phyloP scores from a whole-genome alignment of 148 eudicot genomes.

The Amaranthus cruentus region DNA sequence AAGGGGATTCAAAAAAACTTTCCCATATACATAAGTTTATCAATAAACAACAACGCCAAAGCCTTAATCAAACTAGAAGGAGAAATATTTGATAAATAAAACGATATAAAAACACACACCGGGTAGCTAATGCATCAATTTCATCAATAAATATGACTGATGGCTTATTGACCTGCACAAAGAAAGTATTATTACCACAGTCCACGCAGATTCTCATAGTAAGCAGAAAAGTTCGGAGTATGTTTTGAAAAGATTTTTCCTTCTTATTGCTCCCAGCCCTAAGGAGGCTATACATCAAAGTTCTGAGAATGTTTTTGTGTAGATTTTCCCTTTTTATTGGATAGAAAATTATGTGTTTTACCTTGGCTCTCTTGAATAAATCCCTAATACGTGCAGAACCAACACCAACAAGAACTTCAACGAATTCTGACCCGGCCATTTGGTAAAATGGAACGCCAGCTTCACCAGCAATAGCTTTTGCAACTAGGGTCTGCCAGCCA shows the following conservation, averaged over 20 bases:
- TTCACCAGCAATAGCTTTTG: conserved; percentile 97
- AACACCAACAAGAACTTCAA: conserved; percentile 94
- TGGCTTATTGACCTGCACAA: conserved; percentile 80
- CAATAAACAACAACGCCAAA: not conserved
- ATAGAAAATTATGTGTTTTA: conserved; percentile 20
- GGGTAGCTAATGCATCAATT: conserved; percentile 86
- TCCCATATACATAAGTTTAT: not conserved
- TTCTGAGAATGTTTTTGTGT: not conserved
- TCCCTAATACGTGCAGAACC: conserved; percentile 96
- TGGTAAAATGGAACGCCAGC: conserved; percentile 98
- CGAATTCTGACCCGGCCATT: conserved; percentile 98
- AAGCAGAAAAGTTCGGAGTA: not conserved
- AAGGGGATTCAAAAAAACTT: not conserved
- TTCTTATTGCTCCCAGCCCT: not conserved
- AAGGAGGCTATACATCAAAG: not conserved
- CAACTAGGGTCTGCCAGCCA: conserved; percentile 77
- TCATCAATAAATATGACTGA: conserved; percentile 93
- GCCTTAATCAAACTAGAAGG: too few relatives aligned
- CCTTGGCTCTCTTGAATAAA: conserved; percentile 96
- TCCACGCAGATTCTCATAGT: not conserved
- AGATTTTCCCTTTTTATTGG: not conserved
- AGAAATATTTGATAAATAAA: not conserved
- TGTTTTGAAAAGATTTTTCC: not conserved
- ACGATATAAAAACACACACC: conserved; percentile 35
- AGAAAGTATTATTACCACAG: not conserved